Evolutionary conservation across 495 filamentous ascomycete genomes (phyloP).

Genomic region (Penicillium paradoxum): DNA sequence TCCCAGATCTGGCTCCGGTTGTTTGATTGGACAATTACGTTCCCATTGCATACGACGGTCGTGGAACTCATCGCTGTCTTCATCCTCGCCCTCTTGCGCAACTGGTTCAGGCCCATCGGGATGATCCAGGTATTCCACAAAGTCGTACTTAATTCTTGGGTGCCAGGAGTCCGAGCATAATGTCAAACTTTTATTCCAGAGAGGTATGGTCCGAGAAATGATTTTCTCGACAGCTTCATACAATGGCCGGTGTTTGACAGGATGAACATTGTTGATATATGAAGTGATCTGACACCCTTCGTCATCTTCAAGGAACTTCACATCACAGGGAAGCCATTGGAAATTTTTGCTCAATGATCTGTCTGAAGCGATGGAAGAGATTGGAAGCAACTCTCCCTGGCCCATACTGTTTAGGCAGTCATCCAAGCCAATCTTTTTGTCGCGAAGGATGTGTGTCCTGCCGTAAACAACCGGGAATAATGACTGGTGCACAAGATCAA

Average conservation of each 20-base stretch:
- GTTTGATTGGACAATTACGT: conserved; percentile 13
- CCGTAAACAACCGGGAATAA: conserved; percentile 57
- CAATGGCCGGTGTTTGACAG: conserved; percentile 37
- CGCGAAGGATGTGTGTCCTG: conserved; percentile 40
- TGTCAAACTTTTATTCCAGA: conserved; percentile 43
- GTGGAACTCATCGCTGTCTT: not conserved
- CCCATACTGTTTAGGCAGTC: conserved; percentile 38
- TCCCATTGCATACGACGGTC: not conserved
- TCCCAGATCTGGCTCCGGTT: conserved; percentile 28
- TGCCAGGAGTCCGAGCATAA: not conserved
- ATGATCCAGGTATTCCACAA: conserved; percentile 14
- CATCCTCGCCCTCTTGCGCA: conserved; percentile 1
- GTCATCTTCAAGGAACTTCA: conserved; percentile 33
- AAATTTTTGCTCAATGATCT: conserved; percentile 29
- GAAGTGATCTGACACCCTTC: conserved; percentile 27
- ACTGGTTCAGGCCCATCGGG: conserved; percentile 4
- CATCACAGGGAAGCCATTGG: conserved; percentile 58
- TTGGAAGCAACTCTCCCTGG: not conserved
- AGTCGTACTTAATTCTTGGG: conserved; percentile 12
- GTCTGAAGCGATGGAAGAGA: not conserved
- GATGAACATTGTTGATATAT: conserved; percentile 62
- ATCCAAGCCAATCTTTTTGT: conserved; percentile 33
- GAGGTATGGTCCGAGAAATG: conserved; percentile 43
- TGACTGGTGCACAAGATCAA: conserved; percentile 59
- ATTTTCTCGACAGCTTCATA: conserved; percentile 50